Percentiles rank a stretch among this genome's conserved stretches.
Evolutionary conservation across 2,329 filamentous ascomycete genomes (phyloP).

Genomic region (Juglanconis sp.): DNA sequence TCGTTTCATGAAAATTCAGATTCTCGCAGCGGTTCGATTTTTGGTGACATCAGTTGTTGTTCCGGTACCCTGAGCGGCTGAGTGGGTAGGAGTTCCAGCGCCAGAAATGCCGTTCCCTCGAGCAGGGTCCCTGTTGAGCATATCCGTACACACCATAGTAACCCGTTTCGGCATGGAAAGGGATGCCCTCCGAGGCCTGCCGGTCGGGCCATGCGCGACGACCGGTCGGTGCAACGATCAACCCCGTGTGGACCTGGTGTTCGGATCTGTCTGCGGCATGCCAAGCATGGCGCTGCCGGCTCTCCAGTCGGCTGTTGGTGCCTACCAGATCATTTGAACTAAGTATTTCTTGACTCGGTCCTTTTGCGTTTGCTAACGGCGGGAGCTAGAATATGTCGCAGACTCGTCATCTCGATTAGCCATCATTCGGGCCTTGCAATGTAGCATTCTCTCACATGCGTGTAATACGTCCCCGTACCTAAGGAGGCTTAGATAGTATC

Average conservation of each 20-base stretch:
- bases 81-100: constrained; percentile 3
- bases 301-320: background rate
- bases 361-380: background rate
- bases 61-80: background rate
- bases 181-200: background rate
- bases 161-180: constrained; percentile 6
- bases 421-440: background rate
- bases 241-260: background rate
- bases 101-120: constrained; percentile 7
- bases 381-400: background rate
- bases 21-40: background rate
- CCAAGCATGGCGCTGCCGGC: background rate
- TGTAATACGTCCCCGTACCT: background rate
- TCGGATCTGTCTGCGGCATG: constrained; percentile 1
- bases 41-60: background rate
- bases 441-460: constrained; percentile 2
- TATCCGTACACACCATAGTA: background rate
- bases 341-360: background rate
- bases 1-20: no score
- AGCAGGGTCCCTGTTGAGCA: background rate
- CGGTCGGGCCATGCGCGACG: background rate
- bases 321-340: background rate
- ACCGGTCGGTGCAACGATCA: constrained; percentile 5
- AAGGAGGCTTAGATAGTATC: no score
- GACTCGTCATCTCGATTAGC: background rate